Conservation (phyloP, 2,329 filamentous ascomycete species). For the Claviceps digitariae region DNA sequence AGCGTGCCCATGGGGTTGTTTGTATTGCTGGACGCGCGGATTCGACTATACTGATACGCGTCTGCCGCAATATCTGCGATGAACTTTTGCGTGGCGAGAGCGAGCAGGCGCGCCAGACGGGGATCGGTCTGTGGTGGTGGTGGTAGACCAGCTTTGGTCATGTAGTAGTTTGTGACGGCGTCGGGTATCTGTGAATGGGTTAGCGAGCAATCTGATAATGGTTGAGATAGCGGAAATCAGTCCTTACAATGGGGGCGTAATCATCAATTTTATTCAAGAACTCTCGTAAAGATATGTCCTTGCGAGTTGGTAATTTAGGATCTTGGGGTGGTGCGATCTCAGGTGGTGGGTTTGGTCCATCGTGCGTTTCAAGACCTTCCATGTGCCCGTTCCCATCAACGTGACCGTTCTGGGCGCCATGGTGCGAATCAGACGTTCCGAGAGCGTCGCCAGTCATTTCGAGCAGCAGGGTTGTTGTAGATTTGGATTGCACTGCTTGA, state of each 20-base stretch:
- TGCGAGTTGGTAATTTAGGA: constrained; percentile 60
- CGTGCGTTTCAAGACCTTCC: constrained; percentile 8
- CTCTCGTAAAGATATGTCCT: constrained; percentile 84
- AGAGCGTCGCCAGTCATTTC: constrained; percentile 24
- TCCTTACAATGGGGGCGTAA: constrained; percentile 81
- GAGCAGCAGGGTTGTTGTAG: constrained; percentile 5
- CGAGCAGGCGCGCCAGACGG: constrained; percentile 81
- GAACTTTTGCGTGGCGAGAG: constrained; percentile 97
- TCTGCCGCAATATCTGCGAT: constrained; percentile 95
- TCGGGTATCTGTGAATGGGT: constrained; percentile 63
- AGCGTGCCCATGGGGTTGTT: constrained; percentile 88
- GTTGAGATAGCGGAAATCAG: background rate
- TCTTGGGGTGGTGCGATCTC: constrained; percentile 39
- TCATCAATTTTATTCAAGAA: constrained; percentile 96
- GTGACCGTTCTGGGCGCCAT: constrained; percentile 13
- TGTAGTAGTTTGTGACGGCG: constrained; percentile 94
- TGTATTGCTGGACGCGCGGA: constrained; percentile 73
- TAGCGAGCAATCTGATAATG: background rate
- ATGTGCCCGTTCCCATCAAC: constrained; percentile 6
- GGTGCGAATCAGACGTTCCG: constrained; percentile 19
- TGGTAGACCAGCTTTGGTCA: constrained; percentile 87
- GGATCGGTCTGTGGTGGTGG: constrained; percentile 83
- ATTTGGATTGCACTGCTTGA: background rate
- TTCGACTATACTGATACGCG: constrained; percentile 94
- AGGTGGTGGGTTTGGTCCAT: constrained; percentile 16